Base-by-base conservation (phyloP, 2,329 filamentous ascomycete genomes). In the Scedosporium boydii region DNA sequence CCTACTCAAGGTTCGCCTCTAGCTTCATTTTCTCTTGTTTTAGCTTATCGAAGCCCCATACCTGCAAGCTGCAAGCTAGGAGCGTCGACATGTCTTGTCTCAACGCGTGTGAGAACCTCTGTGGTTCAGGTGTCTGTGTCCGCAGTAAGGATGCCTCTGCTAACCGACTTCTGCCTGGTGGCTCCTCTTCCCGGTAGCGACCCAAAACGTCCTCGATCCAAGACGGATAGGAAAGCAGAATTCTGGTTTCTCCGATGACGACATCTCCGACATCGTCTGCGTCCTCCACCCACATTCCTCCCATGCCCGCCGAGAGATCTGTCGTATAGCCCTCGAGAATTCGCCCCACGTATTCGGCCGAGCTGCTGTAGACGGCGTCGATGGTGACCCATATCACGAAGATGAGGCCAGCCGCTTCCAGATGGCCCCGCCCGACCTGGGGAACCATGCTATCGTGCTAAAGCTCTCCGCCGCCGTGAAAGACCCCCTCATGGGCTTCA, bases 211-310 rank as follows among this genome's bases (percentile, higher is more conserved):
- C 69, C 78, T 92, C 66, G 92, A 97, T 72, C 91, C 91, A 48
- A 85, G 91, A 65, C 87, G 91, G 62, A 73, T 90, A 65, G 91
- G 91, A 62, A 82, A 88, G 71, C 89, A 91, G 74, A 90, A 91
- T 71, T 95, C 91, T 48, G 91, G 90, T 62, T 86, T 97, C 65
- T 88, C 84, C 61, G 88, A 93, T 67, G 84, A 90, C 66, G 93
- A 96, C 72, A 84, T 95, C 59, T 85, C 90, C 65, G 93, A 97
- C 75, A 91, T 97, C 68, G 85, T 96, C 66, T 96, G 92, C 75
- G 86, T 97, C 63, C 82, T 98, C 29, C 87, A 96, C 68, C 93
- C 93, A 10, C 85, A 85, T 66, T 90, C 91, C 2, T 80, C 85
- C 46, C 82, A 84, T 23, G 91, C 93, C 21, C 87, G 88, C 66